phyloP scores from a whole-genome alignment of 176 grass and related monocot species.

The Carex littledalei region DNA sequence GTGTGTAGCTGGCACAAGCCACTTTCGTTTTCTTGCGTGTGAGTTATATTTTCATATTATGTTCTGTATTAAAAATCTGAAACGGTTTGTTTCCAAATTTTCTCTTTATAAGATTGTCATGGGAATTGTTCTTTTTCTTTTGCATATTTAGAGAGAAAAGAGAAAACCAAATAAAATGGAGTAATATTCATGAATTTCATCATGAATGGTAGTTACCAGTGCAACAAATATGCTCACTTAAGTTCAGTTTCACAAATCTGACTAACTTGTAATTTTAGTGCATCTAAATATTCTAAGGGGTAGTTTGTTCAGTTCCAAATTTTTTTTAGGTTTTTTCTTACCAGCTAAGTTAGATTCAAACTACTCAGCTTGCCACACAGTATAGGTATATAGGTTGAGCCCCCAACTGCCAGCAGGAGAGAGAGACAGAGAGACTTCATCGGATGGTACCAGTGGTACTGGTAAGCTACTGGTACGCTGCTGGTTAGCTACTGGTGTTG shows the following conservation, averaged over 20 bases:
- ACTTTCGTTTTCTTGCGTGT: neutral
- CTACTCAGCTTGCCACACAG: no score
- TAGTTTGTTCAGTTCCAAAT: neutral
- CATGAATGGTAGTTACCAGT: neutral
- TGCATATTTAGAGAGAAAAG: neutral
- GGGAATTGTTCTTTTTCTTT: neutral
- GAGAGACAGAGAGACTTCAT: no score
- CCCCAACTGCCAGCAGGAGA: no score
- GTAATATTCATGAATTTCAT: neutral
- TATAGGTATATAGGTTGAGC: no score
- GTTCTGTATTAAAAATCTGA: constrained; percentile 16
- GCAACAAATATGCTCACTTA: neutral
- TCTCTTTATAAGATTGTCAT: neutral
- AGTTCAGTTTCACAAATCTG: neutral
- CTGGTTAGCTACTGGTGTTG: no score
- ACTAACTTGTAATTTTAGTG: neutral
- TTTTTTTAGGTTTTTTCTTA: no score
- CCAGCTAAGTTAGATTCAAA: no score
- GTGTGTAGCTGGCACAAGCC: neutral
- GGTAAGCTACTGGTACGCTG: no score
- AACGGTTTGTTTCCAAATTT: constrained; percentile 47
- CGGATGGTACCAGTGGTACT: no score
- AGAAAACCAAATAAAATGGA: neutral
- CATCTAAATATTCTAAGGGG: neutral
- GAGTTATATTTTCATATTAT: neutral